Evolutionary conservation across 75 land plant genomes (phyloP).

Genomic region (Picea sitchensis): DNA sequence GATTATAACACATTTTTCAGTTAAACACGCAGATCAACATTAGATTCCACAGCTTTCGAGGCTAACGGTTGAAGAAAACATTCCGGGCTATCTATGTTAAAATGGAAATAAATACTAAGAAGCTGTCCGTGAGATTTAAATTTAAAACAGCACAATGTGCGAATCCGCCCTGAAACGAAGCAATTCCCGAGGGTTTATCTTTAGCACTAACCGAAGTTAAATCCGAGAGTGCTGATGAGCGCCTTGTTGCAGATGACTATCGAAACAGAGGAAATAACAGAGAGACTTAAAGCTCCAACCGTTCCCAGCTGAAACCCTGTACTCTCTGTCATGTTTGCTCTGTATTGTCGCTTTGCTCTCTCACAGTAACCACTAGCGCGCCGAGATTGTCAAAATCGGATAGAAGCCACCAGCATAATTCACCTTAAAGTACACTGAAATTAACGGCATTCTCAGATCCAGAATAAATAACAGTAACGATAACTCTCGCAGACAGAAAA

Average conservation of each 20-base stretch:
- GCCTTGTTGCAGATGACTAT: slow-evolving; percentile 89
- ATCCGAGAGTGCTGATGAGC: slow-evolving; percentile 64
- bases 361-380: too few relatives aligned
- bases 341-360: too few relatives aligned
- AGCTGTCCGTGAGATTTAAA: neutral
- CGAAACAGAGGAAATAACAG: slow-evolving; percentile 79
- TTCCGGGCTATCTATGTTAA: neutral
- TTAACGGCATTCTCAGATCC: too few relatives aligned
- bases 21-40: too few relatives aligned
- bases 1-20: too few relatives aligned
- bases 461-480: too few relatives aligned
- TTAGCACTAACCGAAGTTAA: slow-evolving; percentile 48
- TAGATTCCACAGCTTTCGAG: too few relatives aligned
- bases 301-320: slow-evolving; percentile 67
- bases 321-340: slow-evolving; percentile 24
- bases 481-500: too few relatives aligned
- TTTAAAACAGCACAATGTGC: neutral
- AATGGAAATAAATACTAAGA: neutral
- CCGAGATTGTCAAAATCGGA: too few relatives aligned
- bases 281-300: slow-evolving; percentile 60
- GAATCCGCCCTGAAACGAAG: neutral
- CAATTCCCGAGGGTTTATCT: neutral
- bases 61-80: neutral
- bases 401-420: too few relatives aligned
- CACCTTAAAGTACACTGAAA: too few relatives aligned